Evolutionary conservation across 805 yeast species (phyloP).

Genomic region (Candida jianshihensis): DNA sequence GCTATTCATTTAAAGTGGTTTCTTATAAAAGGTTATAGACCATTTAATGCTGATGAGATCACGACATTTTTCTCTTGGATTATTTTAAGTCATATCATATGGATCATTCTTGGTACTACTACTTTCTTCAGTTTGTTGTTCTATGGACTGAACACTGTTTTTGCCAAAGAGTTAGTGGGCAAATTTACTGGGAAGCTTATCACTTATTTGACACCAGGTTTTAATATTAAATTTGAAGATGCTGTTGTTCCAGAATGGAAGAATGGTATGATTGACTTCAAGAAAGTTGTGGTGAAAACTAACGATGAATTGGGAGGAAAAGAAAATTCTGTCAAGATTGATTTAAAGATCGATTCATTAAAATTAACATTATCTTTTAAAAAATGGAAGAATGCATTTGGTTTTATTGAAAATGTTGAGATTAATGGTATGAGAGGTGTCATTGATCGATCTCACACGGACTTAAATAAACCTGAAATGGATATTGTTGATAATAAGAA

Average conservation of each 20-base stretch:
- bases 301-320: constrained; percentile 67
- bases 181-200: constrained; percentile 68
- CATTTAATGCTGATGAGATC: constrained; percentile 82
- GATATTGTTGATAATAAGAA: constrained; percentile 28
- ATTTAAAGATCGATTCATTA: constrained; percentile 72
- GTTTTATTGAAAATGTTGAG: constrained; percentile 72
- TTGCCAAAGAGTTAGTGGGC: constrained; percentile 87
- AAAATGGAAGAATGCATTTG: constrained; percentile 84
- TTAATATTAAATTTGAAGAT: constrained; percentile 76
- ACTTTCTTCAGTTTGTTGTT: constrained; percentile 80
- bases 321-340: constrained; percentile 72
- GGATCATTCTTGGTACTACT: constrained; percentile 81
- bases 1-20: constrained; percentile 67
- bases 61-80: constrained; percentile 88
- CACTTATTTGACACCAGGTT: constrained; percentile 63
- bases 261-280: constrained; percentile 74
- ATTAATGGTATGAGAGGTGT: constrained; percentile 81
- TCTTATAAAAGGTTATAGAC: constrained; percentile 67
- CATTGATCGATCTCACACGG: constrained; percentile 49
- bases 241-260: constrained; percentile 93
- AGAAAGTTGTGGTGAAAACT: constrained; percentile 63
- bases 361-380: constrained; percentile 71
- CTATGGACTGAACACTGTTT: constrained; percentile 65
- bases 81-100: constrained; percentile 72
- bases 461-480: constrained; percentile 17